A percentile compares a stretch with the other conserved stretches of the same genome.
Conservation (phyloP, 208 protist species). For the Trypanosoma grayi region DNA sequence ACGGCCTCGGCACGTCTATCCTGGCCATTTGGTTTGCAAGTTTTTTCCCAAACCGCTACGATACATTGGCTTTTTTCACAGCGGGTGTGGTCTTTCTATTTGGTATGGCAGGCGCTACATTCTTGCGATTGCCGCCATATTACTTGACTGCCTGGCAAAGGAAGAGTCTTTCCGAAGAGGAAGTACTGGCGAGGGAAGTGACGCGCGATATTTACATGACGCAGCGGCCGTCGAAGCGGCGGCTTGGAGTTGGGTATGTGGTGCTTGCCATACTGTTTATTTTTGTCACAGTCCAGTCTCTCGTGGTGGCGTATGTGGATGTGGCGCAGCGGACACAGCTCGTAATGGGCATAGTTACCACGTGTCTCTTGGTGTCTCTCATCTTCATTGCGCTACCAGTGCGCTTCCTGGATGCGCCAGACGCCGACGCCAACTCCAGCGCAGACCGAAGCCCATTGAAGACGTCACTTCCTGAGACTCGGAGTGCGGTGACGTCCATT, state of each 20-base stretch:
- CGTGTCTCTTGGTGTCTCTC: constrained; percentile 45
- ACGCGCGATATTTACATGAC: constrained; percentile 61
- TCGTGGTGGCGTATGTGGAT: constrained; percentile 44
- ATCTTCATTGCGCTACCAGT: constrained; percentile 39
- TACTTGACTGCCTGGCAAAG: constrained; percentile 33
- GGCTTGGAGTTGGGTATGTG: constrained; percentile 42
- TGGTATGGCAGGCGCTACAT: constrained; percentile 18
- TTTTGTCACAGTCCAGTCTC: constrained; percentile 50
- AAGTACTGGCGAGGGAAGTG: constrained; percentile 34
- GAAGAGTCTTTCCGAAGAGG: constrained; percentile 35
- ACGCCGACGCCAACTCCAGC: background rate
- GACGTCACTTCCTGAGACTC: background rate
- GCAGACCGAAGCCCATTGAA: background rate
- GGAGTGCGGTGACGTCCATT: background rate
- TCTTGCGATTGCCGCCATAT: constrained; percentile 67
- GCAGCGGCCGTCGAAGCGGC: constrained; percentile 41
- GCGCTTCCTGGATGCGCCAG: background rate
- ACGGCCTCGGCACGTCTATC: constrained; percentile 69
- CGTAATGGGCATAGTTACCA: constrained; percentile 35
- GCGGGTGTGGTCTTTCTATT: constrained; percentile 37
- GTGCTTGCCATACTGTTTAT: constrained; percentile 37
- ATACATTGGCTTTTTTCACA: constrained; percentile 60
- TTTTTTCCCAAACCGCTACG: constrained; percentile 3
- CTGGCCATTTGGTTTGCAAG: constrained; percentile 20
- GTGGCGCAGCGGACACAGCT: constrained; percentile 22